Base-by-base conservation (phyloP, 228 moss, liverwort and hornwort genomes). In the Sphagnum fallax region DNA sequence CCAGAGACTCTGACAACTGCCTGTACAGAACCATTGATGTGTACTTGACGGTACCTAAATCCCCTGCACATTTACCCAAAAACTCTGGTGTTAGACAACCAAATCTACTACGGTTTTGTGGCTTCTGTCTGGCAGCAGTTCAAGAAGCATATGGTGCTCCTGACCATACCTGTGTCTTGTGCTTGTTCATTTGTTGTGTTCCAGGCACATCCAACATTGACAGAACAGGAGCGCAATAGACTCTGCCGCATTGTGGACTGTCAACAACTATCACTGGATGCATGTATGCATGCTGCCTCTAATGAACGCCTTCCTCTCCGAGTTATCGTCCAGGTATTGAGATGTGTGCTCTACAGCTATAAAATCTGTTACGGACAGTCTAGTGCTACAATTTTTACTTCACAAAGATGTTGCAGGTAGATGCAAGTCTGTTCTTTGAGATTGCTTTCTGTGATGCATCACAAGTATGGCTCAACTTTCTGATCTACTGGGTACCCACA, bases 21-120 rank as follows among this genome's bases (percentile, higher is more conserved):
- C 72, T 93, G 64, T 93, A 93, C 77, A 91, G 89, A 61, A 75
- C 92, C 52, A 78, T 93, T 49, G 93, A 93, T 65, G 87, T 84
- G 60, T 91, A 91, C 68, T 82, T 93, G 61, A 83, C 77, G 81
- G 93, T 93, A 90, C 15, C 16, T 16, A 12, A 8, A 8, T 9
- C 16, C 15, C 9, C 4, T 8, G 10, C 60, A n/a, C 16, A 50
- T 60, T 10, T 49, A 6, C 50, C 5, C 2, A 4, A 32, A 53
- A 4, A 60, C 10, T 15, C 52, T n/a, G n/a, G 52, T 2, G 4
- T 58, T 4, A 4, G 58, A 32, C 32, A 32, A 32, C 32, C 32
- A 32, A 32, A 32, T 32, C 32, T 32, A 32, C 59, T 60, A 11
- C 11, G 1, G 2, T 11, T 32, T 32, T 11, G 59, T 11, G 2